Evolutionary conservation across 192 early-diverging fungal species (phyloP), one percentile per base, ranked within the genome.

Genomic region (Phycomyces nitens): DNA sequence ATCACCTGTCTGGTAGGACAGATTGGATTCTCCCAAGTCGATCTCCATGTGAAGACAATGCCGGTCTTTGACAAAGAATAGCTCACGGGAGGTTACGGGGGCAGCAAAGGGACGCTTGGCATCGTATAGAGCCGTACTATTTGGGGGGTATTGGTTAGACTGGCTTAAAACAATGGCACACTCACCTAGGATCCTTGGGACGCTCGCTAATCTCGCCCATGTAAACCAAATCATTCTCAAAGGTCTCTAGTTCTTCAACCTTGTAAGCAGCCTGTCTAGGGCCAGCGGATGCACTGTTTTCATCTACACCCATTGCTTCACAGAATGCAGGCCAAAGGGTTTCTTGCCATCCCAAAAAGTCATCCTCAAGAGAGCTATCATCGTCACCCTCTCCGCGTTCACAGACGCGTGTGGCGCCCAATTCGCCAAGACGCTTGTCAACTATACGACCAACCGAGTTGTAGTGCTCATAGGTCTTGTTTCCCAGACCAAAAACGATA

Each of bases 331-430:
- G 86, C 84, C 96, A 82, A 66, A 91, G 85, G 39, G 84, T 81
- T 8, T 92, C 90, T 80, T 96, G 95, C 97, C 97, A 99, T 43
- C 86, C 85, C 29, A 94, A 72, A 71, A 95, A 99, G 72, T 99
- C 96, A 62, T 97, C 97, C 73, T 99, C 97, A 58, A 98, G 77
- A 62, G 89, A 92, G 44, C 84, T 84, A 75, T 99, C 95, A 74
- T 99, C 97, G 80, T 99, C 97, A 60, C 97, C 97, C 74, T 97
- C 95, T 42, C 97, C 97, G 49, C 80, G 77, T 56, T 84, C 82
- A 56, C 87, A 88, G 40, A 98, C 72, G 11, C 90, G 83, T 22
- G 57, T 73, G 11, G 89, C 95, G 15, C 95, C 95, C 53, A 94
- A 73, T 23, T 76, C 71, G n/a, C 56, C 60, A 64, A 98, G 66